Base-by-base conservation (phyloP, 495 filamentous ascomycete species). In the Recurvomyces mirabilis region DNA sequence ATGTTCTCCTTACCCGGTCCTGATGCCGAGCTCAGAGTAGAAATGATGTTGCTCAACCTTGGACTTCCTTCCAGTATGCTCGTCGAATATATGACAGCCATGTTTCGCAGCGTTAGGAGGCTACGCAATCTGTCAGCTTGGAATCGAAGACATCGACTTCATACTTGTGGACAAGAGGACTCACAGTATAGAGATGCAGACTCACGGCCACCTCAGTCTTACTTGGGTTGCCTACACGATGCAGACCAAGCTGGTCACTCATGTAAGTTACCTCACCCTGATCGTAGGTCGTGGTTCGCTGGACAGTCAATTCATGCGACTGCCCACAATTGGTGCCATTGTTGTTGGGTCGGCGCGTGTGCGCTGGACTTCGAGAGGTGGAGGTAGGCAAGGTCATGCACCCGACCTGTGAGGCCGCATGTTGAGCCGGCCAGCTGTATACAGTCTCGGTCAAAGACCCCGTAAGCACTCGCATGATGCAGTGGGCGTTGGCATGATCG, bases 231-330 rank as follows among this genome's bases (percentile, higher is more conserved):
- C 75, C 75, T 26, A 95, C 81, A 10, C 75, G 71, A 59, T 94
- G 88, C 11, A 95, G 67, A 3, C 88, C 88, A 31, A 93, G 73
- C 71, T 81, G 54, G 54, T 93, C 86, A 11, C 81, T 78, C 71
- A 93, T 93, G 59, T 93, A 93, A 0, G 81, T 77, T 0, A 89
- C 84, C 44, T 82, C 65, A 46, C 82, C 75, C 44, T 74, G 65
- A 38, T 63, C 60, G 34, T 77, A 77, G 6, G 66, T 65, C 0
- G 70, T 72, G 49, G 76, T 65, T 13, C 68, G 69, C 26, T 65
- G 71, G 10, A 75, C 60, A 25, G 62, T 54, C 57, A 74, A 64
- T 9, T 74, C 71, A 13, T 3, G 60, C 70, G n/a, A 69, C 67
- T 52, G 72, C 57, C 46, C n/a, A 17, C n/a, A 15, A 7, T 38